Evolutionary conservation across 2,329 filamentous ascomycete species (phyloP), one percentile per base, ranked within the genome.

Genomic region (Aspergillus texensis): DNA sequence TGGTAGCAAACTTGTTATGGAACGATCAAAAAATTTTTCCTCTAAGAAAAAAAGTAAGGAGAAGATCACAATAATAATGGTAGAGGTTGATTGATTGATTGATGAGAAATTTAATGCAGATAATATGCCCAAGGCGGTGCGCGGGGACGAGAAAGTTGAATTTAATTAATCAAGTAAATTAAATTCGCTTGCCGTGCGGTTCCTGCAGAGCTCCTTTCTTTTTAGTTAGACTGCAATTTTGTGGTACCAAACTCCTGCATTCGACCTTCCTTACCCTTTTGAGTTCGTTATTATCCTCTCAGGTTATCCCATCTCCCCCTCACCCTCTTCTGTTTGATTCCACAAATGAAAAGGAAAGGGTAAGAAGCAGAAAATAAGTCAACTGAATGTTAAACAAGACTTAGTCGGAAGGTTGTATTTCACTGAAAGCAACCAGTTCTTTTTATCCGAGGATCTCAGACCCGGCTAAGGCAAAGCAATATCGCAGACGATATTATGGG

Each of bases 81-180:
- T 52, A 55, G 57, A 60, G 62, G 63, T 63, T 65, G 59, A 64
- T 64, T 9, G 43, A 45, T 58, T 32, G 45, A 59, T 59, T 46
- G 57, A 39, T 36, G 57, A 32, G 50, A 59, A 50, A 59, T 60
- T 63, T 41, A 63, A 61, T 67, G 67, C 67, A 64, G 63, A 68
- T 62, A 64, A 66, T 63, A 65, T 62, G 61, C 59, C 63, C 57
- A 64, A 50, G n/a, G 62, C 56, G 57, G 67, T 68, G 65, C 67
- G 67, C 65, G 67, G 66, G 64, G 58, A 39, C 16, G 26, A 55
- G n/a, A 55, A 39, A 39, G 26, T n/a, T 54, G 52, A 54, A 55
- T 55, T 55, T 39, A 28, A 41, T 41, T 16, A 16, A 36, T 36
- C 10, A 54, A 36, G 3, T 26, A 39, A 55, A 55, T 55, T 55